phyloP scores from a whole-genome alignment of 768 basidiomycete genomes.

The Collybia sordida region DNA sequence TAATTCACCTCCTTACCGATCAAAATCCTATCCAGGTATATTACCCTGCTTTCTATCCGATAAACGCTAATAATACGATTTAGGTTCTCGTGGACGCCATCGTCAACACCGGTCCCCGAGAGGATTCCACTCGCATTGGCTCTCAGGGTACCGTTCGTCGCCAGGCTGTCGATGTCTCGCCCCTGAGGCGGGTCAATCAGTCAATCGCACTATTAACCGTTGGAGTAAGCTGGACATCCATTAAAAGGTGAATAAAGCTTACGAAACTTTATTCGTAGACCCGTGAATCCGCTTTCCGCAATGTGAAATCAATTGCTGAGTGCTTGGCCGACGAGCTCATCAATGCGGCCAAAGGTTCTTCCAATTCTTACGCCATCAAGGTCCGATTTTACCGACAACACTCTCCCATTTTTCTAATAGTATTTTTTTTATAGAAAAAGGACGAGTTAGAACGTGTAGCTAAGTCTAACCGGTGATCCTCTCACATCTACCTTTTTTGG shows the following conservation, averaged over 20 bases:
- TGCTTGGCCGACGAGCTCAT: constrained; percentile 99
- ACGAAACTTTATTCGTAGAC: constrained; percentile 52
- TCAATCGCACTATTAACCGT: constrained; percentile 92
- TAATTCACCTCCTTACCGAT: constrained; percentile 99
- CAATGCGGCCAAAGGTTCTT: constrained; percentile 99
- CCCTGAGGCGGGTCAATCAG: constrained; percentile 97
- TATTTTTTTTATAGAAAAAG: constrained; percentile 70
- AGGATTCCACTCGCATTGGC: constrained; percentile 99
- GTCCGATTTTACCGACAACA: constrained; percentile 33
- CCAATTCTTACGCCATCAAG: constrained; percentile 99
- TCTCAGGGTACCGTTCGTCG: constrained; percentile 99
- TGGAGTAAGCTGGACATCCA: constrained; percentile 63
- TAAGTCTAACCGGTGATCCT: constrained; percentile 97
- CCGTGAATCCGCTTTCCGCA: constrained; percentile 99
- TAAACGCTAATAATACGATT: constrained; percentile 2
- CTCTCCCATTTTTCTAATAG: neutral
- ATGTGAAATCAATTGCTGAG: constrained; percentile 98
- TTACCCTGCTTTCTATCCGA: neutral
- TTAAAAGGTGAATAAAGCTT: neutral
- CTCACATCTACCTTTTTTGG: constrained; percentile 12
- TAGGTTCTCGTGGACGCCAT: constrained; percentile 97
- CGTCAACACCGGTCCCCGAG: constrained; percentile 98
- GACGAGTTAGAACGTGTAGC: constrained; percentile 99
- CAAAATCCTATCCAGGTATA: constrained; percentile 97
- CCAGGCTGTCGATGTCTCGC: constrained; percentile 99